Evolutionary conservation across 257 asterid genomes (phyloP).

Genomic region (Solanum habrochaites): DNA sequence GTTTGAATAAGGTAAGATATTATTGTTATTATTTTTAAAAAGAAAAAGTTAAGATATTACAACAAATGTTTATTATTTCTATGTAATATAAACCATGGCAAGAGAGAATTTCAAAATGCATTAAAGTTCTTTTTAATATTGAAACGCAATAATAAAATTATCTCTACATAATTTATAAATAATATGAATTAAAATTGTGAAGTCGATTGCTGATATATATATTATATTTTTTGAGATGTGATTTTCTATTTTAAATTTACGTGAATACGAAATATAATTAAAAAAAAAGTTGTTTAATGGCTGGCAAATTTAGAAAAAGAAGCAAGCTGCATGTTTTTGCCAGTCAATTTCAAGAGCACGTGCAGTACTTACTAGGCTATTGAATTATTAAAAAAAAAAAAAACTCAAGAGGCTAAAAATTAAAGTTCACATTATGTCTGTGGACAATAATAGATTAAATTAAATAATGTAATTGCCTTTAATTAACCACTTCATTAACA

Average conservation of each 20-base stretch:
- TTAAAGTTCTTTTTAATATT: neutral
- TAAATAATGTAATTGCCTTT: neutral
- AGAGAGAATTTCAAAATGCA: neutral
- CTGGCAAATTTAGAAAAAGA: neutral
- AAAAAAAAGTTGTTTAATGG: neutral
- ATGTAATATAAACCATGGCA: neutral
- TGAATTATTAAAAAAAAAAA: neutral
- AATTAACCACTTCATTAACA: neutral
- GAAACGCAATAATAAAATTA: neutral
- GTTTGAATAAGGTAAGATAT: neutral
- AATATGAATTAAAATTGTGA: neutral
- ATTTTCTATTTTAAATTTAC: accelerated
- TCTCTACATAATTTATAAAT: neutral
- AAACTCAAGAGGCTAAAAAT: neutral
- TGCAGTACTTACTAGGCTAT: neutral
- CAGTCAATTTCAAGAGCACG: neutral
- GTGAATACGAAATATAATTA: neutral
- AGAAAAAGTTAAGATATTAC: neutral
- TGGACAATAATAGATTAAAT: neutral
- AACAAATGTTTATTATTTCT: neutral
- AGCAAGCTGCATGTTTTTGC: neutral
- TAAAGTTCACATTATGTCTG: neutral
- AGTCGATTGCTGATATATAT: neutral
- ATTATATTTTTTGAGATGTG: accelerated
- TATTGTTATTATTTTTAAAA: neutral